These are phyloP conservation scores for Funneliformis caledonium DNA, from an alignment of 371 early-diverging fungal species.

Conservation along the genomic window DNA sequence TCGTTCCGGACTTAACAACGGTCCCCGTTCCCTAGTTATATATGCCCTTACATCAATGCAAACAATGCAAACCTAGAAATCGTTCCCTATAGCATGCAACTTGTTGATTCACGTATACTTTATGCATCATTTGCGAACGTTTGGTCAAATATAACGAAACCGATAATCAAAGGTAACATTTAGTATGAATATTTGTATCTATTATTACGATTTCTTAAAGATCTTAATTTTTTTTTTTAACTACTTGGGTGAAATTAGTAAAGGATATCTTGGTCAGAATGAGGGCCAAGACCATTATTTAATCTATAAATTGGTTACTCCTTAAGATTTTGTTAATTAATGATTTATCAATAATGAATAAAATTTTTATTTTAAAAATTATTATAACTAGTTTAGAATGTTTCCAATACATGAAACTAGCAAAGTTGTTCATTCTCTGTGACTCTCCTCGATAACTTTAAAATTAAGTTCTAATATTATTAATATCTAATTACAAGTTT, in stretches of 20 bases:
- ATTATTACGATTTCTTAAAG: neutral
- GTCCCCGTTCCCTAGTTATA: constrained; percentile 40
- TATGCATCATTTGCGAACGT: constrained; percentile 72
- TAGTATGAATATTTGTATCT: neutral
- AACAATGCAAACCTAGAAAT: constrained; percentile 50
- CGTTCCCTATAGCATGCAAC: constrained; percentile 51
- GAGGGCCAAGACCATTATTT: neutral
- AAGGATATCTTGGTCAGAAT: neutral
- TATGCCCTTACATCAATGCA: constrained; percentile 48
- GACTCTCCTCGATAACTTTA: too few relatives aligned
- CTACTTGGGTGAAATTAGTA: constrained; percentile 5
- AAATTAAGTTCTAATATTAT: too few relatives aligned
- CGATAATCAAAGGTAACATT: constrained; percentile 61
- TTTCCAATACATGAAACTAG: too few relatives aligned
- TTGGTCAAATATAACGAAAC: constrained; percentile 65
- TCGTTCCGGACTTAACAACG: too few relatives aligned
- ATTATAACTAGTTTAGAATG: too few relatives aligned
- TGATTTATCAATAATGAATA: too few relatives aligned
- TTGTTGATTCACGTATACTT: constrained; percentile 59
- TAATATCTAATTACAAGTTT: too few relatives aligned
- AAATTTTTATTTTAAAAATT: too few relatives aligned
- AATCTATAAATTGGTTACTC: too few relatives aligned
- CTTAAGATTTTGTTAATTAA: too few relatives aligned
- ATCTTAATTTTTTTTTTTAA: neutral
- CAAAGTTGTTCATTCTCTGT: too few relatives aligned